Evolutionary conservation across 495 filamentous ascomycete species (phyloP).

Genomic region (Parathielavia hyrcaniae): DNA sequence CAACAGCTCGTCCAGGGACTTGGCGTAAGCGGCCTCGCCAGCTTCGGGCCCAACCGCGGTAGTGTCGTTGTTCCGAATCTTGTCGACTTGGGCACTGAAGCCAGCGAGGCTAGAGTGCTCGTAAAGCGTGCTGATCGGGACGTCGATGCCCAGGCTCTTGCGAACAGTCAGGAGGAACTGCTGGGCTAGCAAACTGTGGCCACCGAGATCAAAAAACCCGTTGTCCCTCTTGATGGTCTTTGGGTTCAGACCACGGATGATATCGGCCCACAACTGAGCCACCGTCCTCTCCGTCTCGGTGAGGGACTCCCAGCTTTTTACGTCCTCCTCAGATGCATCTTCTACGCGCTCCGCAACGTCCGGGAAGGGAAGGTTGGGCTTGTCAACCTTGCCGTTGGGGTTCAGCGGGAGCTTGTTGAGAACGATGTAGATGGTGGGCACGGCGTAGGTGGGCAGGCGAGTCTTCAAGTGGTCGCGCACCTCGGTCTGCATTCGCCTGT

Average conservation of each 20-base stretch:
- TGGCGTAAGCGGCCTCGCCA: constrained; percentile 63
- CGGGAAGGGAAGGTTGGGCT: constrained; percentile 84
- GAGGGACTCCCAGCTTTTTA: constrained; percentile 62
- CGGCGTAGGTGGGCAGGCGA: constrained; percentile 73
- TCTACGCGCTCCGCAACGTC: constrained; percentile 52
- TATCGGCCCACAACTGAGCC: constrained; percentile 36
- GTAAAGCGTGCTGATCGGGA: constrained; percentile 74
- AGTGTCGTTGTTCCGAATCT: constrained; percentile 36
- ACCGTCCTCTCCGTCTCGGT: constrained; percentile 39
- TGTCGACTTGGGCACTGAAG: constrained; percentile 72
- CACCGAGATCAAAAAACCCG: constrained; percentile 82
- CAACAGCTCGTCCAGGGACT: constrained; percentile 46
- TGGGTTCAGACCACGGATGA: constrained; percentile 51
- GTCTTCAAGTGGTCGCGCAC: constrained; percentile 67
- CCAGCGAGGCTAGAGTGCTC: constrained; percentile 64
- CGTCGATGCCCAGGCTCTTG: constrained; percentile 57
- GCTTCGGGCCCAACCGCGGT: constrained; percentile 42
- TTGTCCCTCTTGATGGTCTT: constrained; percentile 59
- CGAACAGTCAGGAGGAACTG: constrained; percentile 66
- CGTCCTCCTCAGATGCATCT: constrained; percentile 56
- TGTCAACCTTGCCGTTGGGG: constrained; percentile 93
- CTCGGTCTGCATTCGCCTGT: constrained; percentile 64
- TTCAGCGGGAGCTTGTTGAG: constrained; percentile 79
- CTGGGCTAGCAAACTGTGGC: constrained; percentile 81
- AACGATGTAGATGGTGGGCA: constrained; percentile 72